Conservation (phyloP, 2,329 filamentous ascomycete species). For the Fusarium veterinarium region DNA sequence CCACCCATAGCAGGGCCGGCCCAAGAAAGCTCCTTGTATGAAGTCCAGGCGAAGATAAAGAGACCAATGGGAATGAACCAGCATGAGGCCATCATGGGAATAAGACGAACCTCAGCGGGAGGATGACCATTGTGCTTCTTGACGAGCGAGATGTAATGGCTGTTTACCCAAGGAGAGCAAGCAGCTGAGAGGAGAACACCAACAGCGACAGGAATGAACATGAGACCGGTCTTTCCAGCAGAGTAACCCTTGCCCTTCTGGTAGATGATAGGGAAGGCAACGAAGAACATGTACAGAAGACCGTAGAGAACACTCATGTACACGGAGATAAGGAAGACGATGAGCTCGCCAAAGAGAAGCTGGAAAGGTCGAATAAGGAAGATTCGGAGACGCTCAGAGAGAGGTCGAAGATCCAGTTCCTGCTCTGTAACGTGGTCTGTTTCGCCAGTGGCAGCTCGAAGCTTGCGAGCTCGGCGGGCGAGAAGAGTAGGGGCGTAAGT, state of each 20-base stretch:
- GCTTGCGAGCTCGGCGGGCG: conserved; percentile 73
- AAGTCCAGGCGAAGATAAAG: conserved; percentile 71
- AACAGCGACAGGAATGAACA: conserved; percentile 87
- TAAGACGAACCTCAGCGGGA: conserved; percentile 80
- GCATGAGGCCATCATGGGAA: conserved; percentile 84
- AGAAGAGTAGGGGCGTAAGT: conserved; percentile 88
- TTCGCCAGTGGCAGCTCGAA: conserved; percentile 76
- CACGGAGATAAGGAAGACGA: conserved; percentile 83
- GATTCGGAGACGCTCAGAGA: conserved; percentile 75
- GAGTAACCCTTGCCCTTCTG: conserved; percentile 82
- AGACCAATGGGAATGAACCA: conserved; percentile 74
- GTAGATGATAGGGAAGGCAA: conserved; percentile 78
- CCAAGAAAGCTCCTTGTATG: conserved; percentile 74
- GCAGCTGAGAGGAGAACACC: conserved; percentile 76
- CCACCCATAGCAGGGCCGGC: conserved; percentile 78
- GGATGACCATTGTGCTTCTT: conserved; percentile 75
- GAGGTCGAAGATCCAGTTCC: conserved; percentile 78
- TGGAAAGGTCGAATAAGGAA: conserved; percentile 88
- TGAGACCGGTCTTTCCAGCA: conserved; percentile 79
- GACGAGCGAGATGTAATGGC: conserved; percentile 77
- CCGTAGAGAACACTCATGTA: conserved; percentile 89
- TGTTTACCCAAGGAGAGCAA: conserved; percentile 80
- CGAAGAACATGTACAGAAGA: conserved; percentile 81
- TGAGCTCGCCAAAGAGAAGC: conserved; percentile 84
- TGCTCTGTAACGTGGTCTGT: conserved; percentile 79